Evolutionary conservation across 2,329 filamentous ascomycete genomes (phyloP), one percentile per base, ranked within the genome.

Genomic region (Coniochaeta prunicola): DNA sequence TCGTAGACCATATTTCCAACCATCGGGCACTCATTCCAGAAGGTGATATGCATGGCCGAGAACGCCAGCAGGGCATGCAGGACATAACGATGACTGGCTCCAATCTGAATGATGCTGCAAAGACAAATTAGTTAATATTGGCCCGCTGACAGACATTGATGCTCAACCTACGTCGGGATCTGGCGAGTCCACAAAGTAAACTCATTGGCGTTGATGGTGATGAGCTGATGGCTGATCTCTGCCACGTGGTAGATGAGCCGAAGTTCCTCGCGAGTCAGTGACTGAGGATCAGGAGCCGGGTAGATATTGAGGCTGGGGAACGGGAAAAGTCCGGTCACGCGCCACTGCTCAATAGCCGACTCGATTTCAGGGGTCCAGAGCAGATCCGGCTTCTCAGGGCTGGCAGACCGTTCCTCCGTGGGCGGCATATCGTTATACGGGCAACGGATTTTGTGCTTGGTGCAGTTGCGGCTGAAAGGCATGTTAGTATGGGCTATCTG

Each of bases 391-490:
- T 83, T 85, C 65, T 82, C 80, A 63, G 85, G 84, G 64, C 83
- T 84, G 45, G 79, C 77, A 38, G 82, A 80, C 64, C 84, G 78
- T 65, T 84, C 79, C 64, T 89, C 86, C 59, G 87, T 81, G 53
- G 84, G 80, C 55, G 89, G 84, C 69, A 87, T 86, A 71, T 97
- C 92, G 81, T 96, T 96, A 79, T 97, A 99, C 67, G 96, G 94
- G 76, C 94, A 99, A 69, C 92, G 90, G 68, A 96, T 94, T 78
- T 97, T 96, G 77, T 99, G 94, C 77, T 97, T 99, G 62, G 93
- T 97, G 77, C 94, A 99, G 76, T 99, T 99, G 69, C 91, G 91
- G 78, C 92, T 96, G 69, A 31, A 38, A 9, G 21, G 28, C 34
- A 50, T 28, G 48, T 58, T 36, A 58, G 62, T 71, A 55, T 26